Evolutionary conservation across 306 rosid species (phyloP).

Genomic region (Prunus kanzakura): DNA sequence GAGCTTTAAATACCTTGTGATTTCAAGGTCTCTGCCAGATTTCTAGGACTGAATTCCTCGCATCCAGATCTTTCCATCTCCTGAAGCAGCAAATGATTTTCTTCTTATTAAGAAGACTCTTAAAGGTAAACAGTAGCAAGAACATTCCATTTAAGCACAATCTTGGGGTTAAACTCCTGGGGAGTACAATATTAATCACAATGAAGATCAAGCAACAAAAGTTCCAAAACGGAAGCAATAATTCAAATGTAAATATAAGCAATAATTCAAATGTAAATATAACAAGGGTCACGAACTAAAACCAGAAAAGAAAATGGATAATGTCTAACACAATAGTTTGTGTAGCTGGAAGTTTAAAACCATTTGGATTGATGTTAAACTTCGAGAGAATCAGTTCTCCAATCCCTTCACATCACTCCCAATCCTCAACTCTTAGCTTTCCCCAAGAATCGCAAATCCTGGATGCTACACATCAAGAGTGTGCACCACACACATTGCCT

Average conservation of each 20-base stretch:
- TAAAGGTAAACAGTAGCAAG: not conserved
- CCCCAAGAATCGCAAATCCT: not conserved
- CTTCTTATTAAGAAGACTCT: slow-evolving; percentile 22
- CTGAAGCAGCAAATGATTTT: slow-evolving; percentile 41
- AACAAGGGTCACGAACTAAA: not conserved
- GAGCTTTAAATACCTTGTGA: slow-evolving; percentile 58
- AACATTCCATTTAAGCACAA: slow-evolving; percentile 1
- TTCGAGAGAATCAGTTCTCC: not conserved
- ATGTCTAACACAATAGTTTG: not conserved
- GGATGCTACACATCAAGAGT: not conserved
- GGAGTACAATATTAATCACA: not conserved
- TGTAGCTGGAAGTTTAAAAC: not conserved
- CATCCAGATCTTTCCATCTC: slow-evolving; percentile 82
- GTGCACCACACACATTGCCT: not conserved
- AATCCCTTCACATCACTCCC: not conserved
- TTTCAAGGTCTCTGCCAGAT: slow-evolving; percentile 79
- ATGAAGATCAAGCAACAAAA: not conserved
- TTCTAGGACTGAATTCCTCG: slow-evolving; percentile 41
- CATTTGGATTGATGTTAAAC: not conserved
- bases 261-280: not conserved
- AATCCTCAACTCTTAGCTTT: not conserved
- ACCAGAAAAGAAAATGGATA: not conserved
- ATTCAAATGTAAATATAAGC: not conserved
- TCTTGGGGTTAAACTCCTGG: not conserved
- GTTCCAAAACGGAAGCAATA: not conserved